Base-by-base conservation (phyloP, 2,329 filamentous ascomycete genomes). In the Phyllosticta paracitricarpa region DNA sequence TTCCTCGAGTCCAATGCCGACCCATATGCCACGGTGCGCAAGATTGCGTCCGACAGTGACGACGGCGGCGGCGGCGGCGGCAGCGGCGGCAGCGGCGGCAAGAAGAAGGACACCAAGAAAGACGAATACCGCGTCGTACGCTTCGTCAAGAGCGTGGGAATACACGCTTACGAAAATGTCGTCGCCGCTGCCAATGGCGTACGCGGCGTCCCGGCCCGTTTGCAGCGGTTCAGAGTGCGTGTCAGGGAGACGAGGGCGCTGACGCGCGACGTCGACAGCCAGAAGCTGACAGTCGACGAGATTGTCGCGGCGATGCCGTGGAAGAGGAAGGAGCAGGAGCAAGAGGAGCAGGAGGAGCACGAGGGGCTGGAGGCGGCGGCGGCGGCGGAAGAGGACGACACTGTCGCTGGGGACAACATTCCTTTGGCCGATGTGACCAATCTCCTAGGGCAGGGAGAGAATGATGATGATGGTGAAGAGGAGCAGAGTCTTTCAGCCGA, bases 21-120 rank as follows among this genome's bases (percentile, higher is more conserved):
- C 22, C 53, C 58, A 24, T 60, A 51, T n/a, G 53, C 51, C 22
- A 60, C 58, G 25, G 58, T 60, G 10, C 24, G 52, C 33, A 4
- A 12, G 10, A 40, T 40, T 8, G 28, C 6, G 28, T 2, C 28
- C 28, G 9, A 8, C 28, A 8, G 9, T 8, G 28, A 8, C 28
- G 28, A 4, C 9, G 28, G 6, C 28, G 28, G 4, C 3, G 9
- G 28, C 26, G 26, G 8, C 26, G 26, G 26, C 26, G 26, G 26
- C 8, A 8, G 5, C 26, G 26, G 26, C 3, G 9, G 4, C 28
- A 7, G 28, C 28, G 9, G 9, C 28, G 28, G 9, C 3, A 7
- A 30, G 28, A 8, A 6, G 6, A 7, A 12, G 1, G 7, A 9
- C 10, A 12, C 33, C 33, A 12, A 1, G 14, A 8, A 40, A 17